Percentiles rank a stretch among this genome's conserved stretches.
Evolutionary conservation across 2,329 filamentous ascomycete species (phyloP).

Genomic region (Daldinia sp.): DNA sequence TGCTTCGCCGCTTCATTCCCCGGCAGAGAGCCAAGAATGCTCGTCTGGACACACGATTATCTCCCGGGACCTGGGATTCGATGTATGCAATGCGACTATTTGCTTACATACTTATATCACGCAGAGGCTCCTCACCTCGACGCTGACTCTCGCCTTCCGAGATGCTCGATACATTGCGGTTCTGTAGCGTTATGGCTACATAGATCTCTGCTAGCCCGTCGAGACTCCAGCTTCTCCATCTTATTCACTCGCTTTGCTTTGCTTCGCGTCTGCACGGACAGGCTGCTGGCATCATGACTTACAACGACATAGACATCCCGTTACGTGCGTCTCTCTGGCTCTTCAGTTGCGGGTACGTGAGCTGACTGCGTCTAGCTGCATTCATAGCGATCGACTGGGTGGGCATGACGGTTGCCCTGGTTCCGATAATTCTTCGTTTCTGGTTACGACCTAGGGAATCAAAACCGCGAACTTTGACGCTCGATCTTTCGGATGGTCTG

Average conservation of each 20-base stretch:
- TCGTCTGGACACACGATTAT: neutral
- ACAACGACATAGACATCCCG: constrained; percentile 10
- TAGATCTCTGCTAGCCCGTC: neutral
- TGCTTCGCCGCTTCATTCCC: constrained; percentile 1
- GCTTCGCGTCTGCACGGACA: neutral
- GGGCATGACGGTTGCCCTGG: constrained; percentile 36
- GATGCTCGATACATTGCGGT: neutral
- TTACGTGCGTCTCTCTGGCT: constrained; percentile 4
- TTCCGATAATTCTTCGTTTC: constrained; percentile 40
- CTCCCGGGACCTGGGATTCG: neutral
- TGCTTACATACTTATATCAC: constrained; percentile 4
- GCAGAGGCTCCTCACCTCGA: neutral
- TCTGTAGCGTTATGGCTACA: neutral
- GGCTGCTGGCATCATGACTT: constrained; percentile 1
- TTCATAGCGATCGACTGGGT: constrained; percentile 42
- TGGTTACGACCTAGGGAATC: constrained; percentile 35
- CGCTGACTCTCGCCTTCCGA: neutral
- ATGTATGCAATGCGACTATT: constrained; percentile 2
- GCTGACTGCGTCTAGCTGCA: constrained; percentile 31
- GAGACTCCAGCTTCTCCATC: neutral
- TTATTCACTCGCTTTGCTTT: neutral
- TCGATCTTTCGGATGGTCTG: constrained; percentile 36
- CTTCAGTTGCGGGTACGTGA: neutral
- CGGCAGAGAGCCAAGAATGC: neutral
- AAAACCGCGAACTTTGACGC: constrained; percentile 24